Percentiles rank a stretch among this genome's conserved stretches.
Conservation (phyloP, 2,329 filamentous ascomycete species). For the Neonectria ditissima region DNA sequence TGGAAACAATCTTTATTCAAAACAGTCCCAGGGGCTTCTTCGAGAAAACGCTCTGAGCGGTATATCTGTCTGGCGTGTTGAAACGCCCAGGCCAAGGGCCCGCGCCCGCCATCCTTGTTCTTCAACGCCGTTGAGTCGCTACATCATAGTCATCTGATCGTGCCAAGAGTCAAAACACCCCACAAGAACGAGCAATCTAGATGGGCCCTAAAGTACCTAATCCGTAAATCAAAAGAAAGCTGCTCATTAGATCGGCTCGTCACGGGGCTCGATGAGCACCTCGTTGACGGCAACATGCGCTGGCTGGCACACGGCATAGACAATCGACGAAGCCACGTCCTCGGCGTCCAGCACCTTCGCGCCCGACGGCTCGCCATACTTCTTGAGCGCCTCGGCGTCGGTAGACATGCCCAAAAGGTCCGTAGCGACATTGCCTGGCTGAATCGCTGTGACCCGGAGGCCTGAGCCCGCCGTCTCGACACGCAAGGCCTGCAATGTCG, state of each 20-base stretch:
- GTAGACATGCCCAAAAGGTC: conserved; percentile 81
- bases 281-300: conserved; percentile 84
- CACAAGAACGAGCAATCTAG: conserved; percentile 33
- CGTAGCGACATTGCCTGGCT: conserved; percentile 82
- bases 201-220: conserved; percentile 11
- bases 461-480: conserved; percentile 81
- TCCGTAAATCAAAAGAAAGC: not conserved
- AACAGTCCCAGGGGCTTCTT: conserved; percentile 3
- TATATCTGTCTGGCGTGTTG: conserved; percentile 37
- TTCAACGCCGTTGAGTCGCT: conserved; percentile 38
- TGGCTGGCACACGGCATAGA: conserved; percentile 80
- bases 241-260: conserved; percentile 73
- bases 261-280: conserved; percentile 80
- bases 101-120: conserved; percentile 30
- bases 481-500: conserved; percentile 79
- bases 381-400: conserved; percentile 80
- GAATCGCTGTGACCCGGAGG: conserved; percentile 78
- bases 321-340: conserved; percentile 78
- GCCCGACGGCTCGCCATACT: conserved; percentile 80
- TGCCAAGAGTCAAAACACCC: conserved; percentile 28
- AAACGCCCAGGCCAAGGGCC: conserved; percentile 34
- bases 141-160: conserved; percentile 36
- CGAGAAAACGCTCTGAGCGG: conserved; percentile 3
- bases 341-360: conserved; percentile 80
- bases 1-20: conserved; percentile 18